Evolutionary conservation across 306 rosid genomes (phyloP).

Genomic region (Carpinus fangiana): DNA sequence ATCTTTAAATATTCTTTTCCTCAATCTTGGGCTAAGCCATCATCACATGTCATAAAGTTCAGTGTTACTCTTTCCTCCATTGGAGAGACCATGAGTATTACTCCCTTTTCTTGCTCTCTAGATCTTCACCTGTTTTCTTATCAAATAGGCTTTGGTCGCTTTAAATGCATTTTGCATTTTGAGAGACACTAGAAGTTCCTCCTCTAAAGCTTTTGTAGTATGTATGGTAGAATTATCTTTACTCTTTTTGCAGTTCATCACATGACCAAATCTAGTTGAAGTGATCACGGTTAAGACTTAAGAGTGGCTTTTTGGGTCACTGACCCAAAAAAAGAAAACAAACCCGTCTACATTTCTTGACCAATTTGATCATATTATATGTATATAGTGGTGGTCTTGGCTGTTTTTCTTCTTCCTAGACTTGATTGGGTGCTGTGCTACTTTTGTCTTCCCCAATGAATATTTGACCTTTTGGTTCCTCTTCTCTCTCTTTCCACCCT

Average conservation of each 20-base stretch:
- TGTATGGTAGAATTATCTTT: conserved; percentile 4
- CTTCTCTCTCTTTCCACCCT: conserved; percentile 18
- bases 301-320: conserved; percentile 20
- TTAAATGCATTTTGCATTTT: conserved; percentile 15
- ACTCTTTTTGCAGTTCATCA: conserved; percentile 38
- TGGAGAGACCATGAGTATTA: conserved; percentile 20
- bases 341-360: conserved; percentile 6
- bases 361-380: background rate
- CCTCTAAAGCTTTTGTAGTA: conserved; percentile 9
- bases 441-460: conserved; percentile 62
- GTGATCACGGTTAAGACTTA: background rate
- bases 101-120: conserved; percentile 7
- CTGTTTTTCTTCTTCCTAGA: conserved; percentile 38
- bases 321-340: background rate
- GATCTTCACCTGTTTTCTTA: conserved; percentile 21
- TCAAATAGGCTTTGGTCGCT: conserved; percentile 35
- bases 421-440: conserved; percentile 45
- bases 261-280: conserved; percentile 51
- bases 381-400: background rate
- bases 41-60: conserved; percentile 37
- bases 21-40: conserved; percentile 44
- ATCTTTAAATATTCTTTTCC: conserved; percentile 39
- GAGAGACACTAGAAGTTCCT: conserved; percentile 30
- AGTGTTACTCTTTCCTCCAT: conserved; percentile 18
- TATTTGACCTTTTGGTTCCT: conserved; percentile 40